Percentiles rank a stretch among this genome's conserved stretches.
phyloP scores from a whole-genome alignment of 2,329 filamentous ascomycete genomes.

The Trichoderma pleuroti region DNA sequence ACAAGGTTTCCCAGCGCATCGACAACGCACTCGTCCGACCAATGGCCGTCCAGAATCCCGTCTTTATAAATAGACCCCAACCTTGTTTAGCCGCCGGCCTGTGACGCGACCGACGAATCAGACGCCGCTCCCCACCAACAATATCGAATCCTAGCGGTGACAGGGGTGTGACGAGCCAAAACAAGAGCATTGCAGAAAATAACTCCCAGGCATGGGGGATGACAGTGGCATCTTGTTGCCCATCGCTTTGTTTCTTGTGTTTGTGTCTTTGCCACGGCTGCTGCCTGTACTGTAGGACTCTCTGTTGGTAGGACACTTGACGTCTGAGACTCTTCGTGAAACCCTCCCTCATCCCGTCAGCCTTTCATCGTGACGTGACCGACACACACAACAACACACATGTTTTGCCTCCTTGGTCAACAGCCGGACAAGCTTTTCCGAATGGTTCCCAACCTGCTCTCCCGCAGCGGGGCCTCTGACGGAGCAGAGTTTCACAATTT shows the following conservation, averaged over 20 bases:
- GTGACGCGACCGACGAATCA: slow-evolving; percentile 6
- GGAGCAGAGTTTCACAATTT: background rate
- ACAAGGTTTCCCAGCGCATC: background rate
- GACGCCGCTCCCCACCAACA: background rate
- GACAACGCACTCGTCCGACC: background rate
- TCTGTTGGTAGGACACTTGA: background rate
- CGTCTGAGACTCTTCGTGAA: background rate
- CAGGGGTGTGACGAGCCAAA: background rate
- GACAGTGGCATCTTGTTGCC: background rate
- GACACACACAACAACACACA: background rate
- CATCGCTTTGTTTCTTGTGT: background rate
- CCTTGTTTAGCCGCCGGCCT: slow-evolving; percentile 6
- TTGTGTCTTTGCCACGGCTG: background rate
- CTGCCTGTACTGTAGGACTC: background rate
- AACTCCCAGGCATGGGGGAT: background rate
- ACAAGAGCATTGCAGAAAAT: background rate
- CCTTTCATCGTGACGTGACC: background rate
- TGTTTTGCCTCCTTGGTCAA: background rate
- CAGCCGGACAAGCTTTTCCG: background rate
- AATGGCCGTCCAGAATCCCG: background rate
- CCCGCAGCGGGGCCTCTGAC: slow-evolving; percentile 1
- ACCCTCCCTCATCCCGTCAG: background rate
- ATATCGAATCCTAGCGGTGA: background rate
- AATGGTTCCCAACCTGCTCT: background rate
- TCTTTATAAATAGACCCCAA: slow-evolving; percentile 2